Evolutionary conservation across 2,329 filamentous ascomycete species (phyloP).

Genomic region (Botrytis byssoidea): DNA sequence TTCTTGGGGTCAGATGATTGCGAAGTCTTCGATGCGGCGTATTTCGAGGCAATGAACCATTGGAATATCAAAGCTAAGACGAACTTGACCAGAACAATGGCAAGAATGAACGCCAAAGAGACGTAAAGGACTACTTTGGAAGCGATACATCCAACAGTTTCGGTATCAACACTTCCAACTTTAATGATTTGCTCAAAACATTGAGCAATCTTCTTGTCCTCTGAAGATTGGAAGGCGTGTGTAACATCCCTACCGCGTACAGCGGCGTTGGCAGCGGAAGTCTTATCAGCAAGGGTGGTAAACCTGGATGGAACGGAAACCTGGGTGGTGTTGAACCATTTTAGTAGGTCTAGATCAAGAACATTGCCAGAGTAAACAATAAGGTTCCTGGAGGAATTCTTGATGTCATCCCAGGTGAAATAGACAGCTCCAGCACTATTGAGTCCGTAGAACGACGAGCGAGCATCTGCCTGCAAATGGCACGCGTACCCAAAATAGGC

Average conservation of each 20-base stretch:
- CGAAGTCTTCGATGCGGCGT: conserved; percentile 81
- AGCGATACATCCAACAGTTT: conserved; percentile 94
- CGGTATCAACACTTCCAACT: conserved; percentile 92
- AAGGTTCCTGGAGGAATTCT: conserved; percentile 83
- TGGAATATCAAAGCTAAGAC: conserved; percentile 87
- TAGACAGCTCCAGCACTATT: conserved; percentile 79
- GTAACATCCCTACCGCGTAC: conserved; percentile 87
- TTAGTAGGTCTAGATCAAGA: conserved; percentile 80
- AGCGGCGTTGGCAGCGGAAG: conserved; percentile 55
- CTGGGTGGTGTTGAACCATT: conserved; percentile 84
- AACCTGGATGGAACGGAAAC: conserved; percentile 76
- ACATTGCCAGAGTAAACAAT: conserved; percentile 94
- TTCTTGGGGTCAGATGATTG: conserved; percentile 78
- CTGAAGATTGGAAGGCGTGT: conserved; percentile 73
- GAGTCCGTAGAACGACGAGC: conserved; percentile 75
- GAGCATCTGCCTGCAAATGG: conserved; percentile 70
- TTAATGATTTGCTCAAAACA: conserved; percentile 94
- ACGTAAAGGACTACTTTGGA: conserved; percentile 96
- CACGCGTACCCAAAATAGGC: conserved; percentile 86
- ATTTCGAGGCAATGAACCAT: conserved; percentile 90
- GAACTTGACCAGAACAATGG: conserved; percentile 84
- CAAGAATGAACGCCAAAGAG: conserved; percentile 85
- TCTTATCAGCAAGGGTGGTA: conserved; percentile 71
- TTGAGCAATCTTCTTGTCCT: conserved; percentile 78
- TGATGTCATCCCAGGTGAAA: conserved; percentile 93